Percentiles rank a stretch among this genome's conserved stretches.
These are phyloP conservation scores for Lablab purpureus DNA, from an alignment of 306 rosid genomes.

Conservation along the genomic window DNA sequence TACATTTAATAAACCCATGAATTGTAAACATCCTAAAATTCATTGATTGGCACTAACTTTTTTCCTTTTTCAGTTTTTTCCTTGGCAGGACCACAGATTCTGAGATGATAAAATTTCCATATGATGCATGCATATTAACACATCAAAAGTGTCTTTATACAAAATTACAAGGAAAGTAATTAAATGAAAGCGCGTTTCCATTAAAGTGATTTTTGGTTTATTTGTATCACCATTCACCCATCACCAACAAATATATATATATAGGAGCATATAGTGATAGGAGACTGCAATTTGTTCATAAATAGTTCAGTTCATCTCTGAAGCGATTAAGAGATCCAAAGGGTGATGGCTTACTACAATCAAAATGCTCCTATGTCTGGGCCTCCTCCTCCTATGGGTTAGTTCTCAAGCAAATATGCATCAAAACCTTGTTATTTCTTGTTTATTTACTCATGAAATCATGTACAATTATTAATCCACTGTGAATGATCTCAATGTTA, in stretches of 20 bases:
- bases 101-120: neutral
- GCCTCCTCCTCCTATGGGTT: slow-evolving; percentile 37
- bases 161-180: neutral
- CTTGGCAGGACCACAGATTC: neutral
- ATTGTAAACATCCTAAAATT: no score
- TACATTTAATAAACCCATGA: no score
- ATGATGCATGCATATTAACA: neutral
- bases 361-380: slow-evolving; percentile 41
- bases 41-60: no score
- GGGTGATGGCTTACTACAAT: slow-evolving; percentile 39
- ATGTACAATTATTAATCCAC: neutral
- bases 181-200: slow-evolving; percentile 17
- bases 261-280: no score
- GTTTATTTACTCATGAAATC: neutral
- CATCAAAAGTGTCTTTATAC: neutral
- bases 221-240: neutral
- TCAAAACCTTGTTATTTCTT: neutral
- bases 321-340: neutral
- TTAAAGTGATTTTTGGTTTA: neutral
- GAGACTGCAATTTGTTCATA: no score
- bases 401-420: neutral
- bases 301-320: no score
- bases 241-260: neutral
- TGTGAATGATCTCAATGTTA: neutral
- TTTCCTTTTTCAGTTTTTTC: neutral